Evolutionary conservation across 2,329 filamentous ascomycete genomes (phyloP).

Genomic region (Cladosporium sp.): DNA sequence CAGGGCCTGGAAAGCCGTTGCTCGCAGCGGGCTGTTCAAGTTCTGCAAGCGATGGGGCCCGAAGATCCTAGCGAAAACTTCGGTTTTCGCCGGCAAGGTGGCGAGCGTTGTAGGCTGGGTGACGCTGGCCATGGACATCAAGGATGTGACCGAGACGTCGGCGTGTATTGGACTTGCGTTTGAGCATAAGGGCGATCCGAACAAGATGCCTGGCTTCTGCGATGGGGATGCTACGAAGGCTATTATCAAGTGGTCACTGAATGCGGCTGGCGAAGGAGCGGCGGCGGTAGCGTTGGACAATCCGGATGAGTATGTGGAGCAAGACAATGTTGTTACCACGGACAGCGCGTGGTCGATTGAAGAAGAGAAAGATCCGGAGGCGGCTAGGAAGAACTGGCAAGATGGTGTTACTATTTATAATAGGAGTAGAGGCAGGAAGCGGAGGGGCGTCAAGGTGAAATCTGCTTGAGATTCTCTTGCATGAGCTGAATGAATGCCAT

Average conservation of each 20-base stretch:
- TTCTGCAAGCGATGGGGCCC: background rate
- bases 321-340: background rate
- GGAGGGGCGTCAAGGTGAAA: background rate
- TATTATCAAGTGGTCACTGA: background rate
- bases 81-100: background rate
- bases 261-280: background rate
- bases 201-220: background rate
- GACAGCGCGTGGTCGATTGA: background rate
- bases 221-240: background rate
- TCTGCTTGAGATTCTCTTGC: background rate
- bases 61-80: background rate
- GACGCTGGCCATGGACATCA: background rate
- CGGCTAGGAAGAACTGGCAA: background rate
- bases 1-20: background rate
- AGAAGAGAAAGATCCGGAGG: background rate
- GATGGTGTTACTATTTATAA: background rate
- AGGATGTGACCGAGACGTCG: background rate
- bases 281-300: background rate
- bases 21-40: background rate
- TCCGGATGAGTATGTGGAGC: background rate
- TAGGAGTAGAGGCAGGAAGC: background rate
- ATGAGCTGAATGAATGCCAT: background rate
- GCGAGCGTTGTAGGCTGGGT: background rate
- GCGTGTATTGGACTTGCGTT: background rate
- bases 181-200: background rate